Evolutionary conservation across 2,329 filamentous ascomycete genomes (phyloP), one percentile per base, ranked within the genome.

Genomic region (Lachnellula subtilissima): DNA sequence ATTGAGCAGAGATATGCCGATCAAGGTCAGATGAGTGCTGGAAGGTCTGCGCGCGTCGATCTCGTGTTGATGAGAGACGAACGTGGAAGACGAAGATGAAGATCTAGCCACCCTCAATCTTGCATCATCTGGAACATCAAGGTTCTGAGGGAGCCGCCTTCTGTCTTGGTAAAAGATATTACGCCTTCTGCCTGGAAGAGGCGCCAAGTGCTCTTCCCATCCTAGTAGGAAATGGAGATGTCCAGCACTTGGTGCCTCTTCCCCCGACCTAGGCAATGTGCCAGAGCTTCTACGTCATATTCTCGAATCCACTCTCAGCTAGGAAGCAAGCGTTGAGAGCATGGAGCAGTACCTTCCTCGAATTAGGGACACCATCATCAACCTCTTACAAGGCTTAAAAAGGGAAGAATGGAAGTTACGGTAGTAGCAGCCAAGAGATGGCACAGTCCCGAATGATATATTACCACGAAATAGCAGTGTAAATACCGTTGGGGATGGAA

Each of bases 331-430:
- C 65, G 86, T 92, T 50, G 87, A 95, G 70, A 97, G 92, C 72
- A 79, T 99, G 58, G 94, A 99, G 71, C 89, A 88, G 70, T 99
- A 96, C 71, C 78, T 99, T 35, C 94, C 94, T 0, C 85, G 89
- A 57, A 99, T 99, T 71, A 86, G 94, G 66, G 94, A 99, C 72
- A 99, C 99, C 67, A 99, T 99, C 70, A 97, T 99, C 73, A 97
- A 96, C 70, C 79, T 99, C 32, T 81, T 99, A 8, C 94, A 99
- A 71, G 94, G 94, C 2, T 75, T 99, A 61, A 99, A 99, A 77
- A 87, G 93, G 73, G 99, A 99, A 72, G 94, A 99, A 70, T 92
- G 96, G 69, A 90, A 91, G 66, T 74, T 99, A 67, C 77, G 84
- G 28, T 83, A 86, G 66, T 85, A 81, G 61, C 81, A 85, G 63